These are phyloP conservation scores for Xylariaceae sp. DNA, from an alignment of 2,329 filamentous ascomycete species.

Conservation along the genomic window DNA sequence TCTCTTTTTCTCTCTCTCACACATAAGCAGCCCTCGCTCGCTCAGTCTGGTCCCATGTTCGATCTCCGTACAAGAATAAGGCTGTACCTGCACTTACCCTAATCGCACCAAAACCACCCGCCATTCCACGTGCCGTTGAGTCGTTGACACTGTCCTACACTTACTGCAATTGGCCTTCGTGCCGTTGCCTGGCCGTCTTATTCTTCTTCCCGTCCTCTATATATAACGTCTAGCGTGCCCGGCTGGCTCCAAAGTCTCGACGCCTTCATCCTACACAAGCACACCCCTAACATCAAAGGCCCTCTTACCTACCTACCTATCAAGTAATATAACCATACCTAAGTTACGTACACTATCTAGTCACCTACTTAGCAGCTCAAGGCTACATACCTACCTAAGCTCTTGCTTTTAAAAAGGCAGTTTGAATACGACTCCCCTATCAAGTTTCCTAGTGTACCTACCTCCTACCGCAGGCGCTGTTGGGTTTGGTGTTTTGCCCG, in stretches of 20 bases:
- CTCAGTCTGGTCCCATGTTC: not conserved
- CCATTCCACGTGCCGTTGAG: not conserved
- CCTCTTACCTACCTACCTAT: not conserved
- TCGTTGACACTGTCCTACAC: not conserved
- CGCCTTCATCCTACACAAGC: not conserved
- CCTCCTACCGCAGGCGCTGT: too few relatives aligned
- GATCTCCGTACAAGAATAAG: not conserved
- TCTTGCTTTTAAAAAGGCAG: too few relatives aligned
- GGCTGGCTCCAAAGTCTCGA: not conserved
- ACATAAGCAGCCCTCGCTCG: not conserved
- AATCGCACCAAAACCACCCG: not conserved
- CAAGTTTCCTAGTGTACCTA: too few relatives aligned
- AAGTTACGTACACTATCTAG: too few relatives aligned
- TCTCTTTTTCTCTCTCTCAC: not conserved
- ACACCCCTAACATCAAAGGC: not conserved
- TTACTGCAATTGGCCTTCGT: not conserved
- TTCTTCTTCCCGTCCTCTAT: not conserved
- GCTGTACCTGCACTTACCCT: not conserved
- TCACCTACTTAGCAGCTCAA: too few relatives aligned
- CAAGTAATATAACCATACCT: too few relatives aligned
- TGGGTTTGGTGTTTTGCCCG: too few relatives aligned
- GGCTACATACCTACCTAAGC: too few relatives aligned
- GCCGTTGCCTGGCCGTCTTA: not conserved
- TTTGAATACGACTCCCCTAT: too few relatives aligned
- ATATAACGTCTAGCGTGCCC: not conserved